Conservation (phyloP, 2,329 filamentous ascomycete species). For the Aspergillus sergii region DNA sequence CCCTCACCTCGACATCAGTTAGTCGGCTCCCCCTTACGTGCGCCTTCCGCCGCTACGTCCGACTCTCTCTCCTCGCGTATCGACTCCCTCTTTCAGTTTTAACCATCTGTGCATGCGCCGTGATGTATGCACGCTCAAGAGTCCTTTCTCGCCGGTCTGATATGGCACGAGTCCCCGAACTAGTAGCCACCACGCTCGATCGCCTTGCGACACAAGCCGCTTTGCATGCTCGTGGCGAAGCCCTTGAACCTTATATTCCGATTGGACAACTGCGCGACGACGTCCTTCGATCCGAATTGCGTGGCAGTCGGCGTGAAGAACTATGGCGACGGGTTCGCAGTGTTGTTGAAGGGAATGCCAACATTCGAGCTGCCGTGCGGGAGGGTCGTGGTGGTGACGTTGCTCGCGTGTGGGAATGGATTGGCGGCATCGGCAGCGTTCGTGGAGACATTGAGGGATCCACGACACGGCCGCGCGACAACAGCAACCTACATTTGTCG, state of each 20-base stretch:
- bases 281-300: conserved; percentile 80
- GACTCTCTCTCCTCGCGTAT: conserved; percentile 54
- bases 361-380: conserved; percentile 78
- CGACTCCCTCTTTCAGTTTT: conserved; percentile 54
- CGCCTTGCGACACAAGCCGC: conserved; percentile 82
- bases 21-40: conserved; percentile 80
- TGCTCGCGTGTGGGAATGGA: conserved; percentile 69
- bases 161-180: conserved; percentile 72
- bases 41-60: conserved; percentile 49
- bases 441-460: conserved; percentile 37
- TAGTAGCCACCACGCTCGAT: conserved; percentile 84
- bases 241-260: conserved; percentile 77
- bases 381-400: conserved; percentile 59
- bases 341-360: conserved; percentile 91
- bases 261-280: conserved; percentile 90
- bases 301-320: conserved; percentile 71
- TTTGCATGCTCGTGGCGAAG: conserved; percentile 67
- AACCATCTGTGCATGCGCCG: conserved; percentile 47
- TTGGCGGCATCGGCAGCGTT: conserved; percentile 60
- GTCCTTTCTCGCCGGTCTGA: conserved; percentile 66
- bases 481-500: conserved; percentile 31
- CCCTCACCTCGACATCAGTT: conserved; percentile 84
- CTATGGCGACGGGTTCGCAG: conserved; percentile 82
- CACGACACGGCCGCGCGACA: conserved; percentile 27
- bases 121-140: conserved; percentile 66